These are phyloP conservation scores for Fusarium papillatum DNA, from an alignment of 2,329 filamentous ascomycete species.

Conservation along the genomic window DNA sequence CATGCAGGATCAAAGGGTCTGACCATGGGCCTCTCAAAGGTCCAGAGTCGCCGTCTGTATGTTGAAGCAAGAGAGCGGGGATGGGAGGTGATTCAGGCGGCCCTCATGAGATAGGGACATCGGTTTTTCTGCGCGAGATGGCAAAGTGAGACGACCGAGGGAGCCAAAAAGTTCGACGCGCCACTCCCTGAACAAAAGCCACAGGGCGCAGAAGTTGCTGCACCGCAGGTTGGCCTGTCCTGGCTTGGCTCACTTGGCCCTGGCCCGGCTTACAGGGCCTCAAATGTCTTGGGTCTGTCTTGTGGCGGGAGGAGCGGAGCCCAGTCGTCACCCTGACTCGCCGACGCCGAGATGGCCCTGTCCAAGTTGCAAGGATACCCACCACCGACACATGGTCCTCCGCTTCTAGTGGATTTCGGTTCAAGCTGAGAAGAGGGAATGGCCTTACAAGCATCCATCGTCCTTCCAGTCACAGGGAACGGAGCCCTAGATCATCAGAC, in stretches of 20 bases:
- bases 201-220: conserved; percentile 17
- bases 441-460: background rate
- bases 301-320: conserved; percentile 12
- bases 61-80: conserved; percentile 1
- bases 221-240: background rate
- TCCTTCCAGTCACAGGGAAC: background rate
- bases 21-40: background rate
- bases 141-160: conserved; percentile 10
- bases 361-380: conserved; percentile 2
- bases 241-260: conserved; percentile 11
- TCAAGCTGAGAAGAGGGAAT: background rate
- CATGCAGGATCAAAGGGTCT: conserved; percentile 8
- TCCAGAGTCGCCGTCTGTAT: background rate
- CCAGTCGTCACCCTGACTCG: conserved; percentile 23
- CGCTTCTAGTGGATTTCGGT: background rate
- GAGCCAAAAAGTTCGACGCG: conserved; percentile 9
- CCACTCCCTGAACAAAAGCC: conserved; percentile 16
- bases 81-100: background rate
- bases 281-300: conserved; percentile 19
- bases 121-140: background rate
- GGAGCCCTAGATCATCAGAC: background rate
- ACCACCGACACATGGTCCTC: conserved; percentile 1
- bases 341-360: conserved; percentile 1
- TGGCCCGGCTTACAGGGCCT: conserved; percentile 16
- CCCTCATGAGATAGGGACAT: conserved; percentile 16